Evolutionary conservation across 257 asterid genomes (phyloP), one percentile per base, ranked within the genome.

Genomic region (Solanum pennellii): DNA sequence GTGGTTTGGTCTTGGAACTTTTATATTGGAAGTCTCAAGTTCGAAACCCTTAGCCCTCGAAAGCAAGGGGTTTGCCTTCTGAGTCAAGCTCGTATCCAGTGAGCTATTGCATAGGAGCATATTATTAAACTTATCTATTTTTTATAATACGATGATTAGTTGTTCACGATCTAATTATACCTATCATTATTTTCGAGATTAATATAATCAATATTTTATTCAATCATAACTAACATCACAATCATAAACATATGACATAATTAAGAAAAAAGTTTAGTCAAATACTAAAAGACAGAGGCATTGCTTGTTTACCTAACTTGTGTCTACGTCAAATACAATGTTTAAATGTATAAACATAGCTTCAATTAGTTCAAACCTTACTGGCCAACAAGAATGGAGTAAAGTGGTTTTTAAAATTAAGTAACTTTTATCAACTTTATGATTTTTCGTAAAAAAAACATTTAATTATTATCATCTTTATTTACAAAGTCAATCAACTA

Each of bases 391-490:
- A 13, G 0, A 29, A 27, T 25, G 12, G 12, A 68, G 37, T 68
- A 13, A 68, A 68, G 39, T 29, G 12, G 3, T 29, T 68, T 68
- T 18, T 1, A 1, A 52, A 52, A 52, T 52, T 52, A 52, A 16
- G 9, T 1, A 3, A 52, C 0, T 52, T 42, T 52, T 52, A 62
- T 60, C 69, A 60, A 21, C 6, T 56, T 18, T 18, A 18, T 56
- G 0, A 1, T 7, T 56, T 56, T 5, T 13, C 18, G 2, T 56
- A 18, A 0, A 18, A 18, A 56, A 56, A 0, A 0, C 0, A 56
- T 7, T 20, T 0, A 56, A 56, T 5, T 20, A 0, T 56, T 56
- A 2, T 56, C 1, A 59, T 59, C 20, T 59, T 59, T 20, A 59
- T 0, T 1, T 59, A 20, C 5, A 59, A 59, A 20, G 25, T 8